Evolutionary conservation across 176 grass and related monocot species (phyloP), one percentile per base, ranked within the genome.

Genomic region (Carex pumila): DNA sequence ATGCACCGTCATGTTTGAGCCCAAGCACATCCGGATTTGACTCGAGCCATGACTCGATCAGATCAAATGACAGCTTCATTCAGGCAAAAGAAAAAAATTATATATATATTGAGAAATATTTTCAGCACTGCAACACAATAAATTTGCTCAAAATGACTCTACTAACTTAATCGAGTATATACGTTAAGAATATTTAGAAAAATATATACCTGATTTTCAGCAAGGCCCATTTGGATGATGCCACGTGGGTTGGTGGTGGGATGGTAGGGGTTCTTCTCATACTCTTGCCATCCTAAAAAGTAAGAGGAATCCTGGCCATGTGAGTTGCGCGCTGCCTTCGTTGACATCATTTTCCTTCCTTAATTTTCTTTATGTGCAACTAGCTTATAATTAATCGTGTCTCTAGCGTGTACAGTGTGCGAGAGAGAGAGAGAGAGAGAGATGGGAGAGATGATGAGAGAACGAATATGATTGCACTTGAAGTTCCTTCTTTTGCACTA

Each of bases 191-290:
- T 71, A 84, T 21, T 39, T 29, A 43, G 32, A 19, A 41, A 13
- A 1, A 34, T 34, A 25, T 25, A 25, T 25, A 88, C 91, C 88
- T 92, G 95, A 84, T 98, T 98, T 88, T 98, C 95, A 49, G 92
- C 95, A 65, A 98, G 95, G 17, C 95, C 95, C 95, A 98, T 94
- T 86, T 98, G 95, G 75, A 98, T 98, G 84, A 98, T 98, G 82
- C 95, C 95, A 83, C 0, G 2, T 36, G 92, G 88, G 81, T 98
- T 98, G 56, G 85, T 56, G 53, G 76, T 81, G 47, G 88, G 60
- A 56, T 98, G 63, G 47, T 83, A 98, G 12, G 95, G 91, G 89
- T 98, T 92, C 71, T 89, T 93, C 85, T 98, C 92, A 10, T 90
- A 98, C 85, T 95, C 95, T 88, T 91, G 58, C 92, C 95, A 98